These are phyloP conservation scores for Blastobotrys raffinosifermentans DNA, from an alignment of 1,139 yeast genomes.

Conservation along the genomic window DNA sequence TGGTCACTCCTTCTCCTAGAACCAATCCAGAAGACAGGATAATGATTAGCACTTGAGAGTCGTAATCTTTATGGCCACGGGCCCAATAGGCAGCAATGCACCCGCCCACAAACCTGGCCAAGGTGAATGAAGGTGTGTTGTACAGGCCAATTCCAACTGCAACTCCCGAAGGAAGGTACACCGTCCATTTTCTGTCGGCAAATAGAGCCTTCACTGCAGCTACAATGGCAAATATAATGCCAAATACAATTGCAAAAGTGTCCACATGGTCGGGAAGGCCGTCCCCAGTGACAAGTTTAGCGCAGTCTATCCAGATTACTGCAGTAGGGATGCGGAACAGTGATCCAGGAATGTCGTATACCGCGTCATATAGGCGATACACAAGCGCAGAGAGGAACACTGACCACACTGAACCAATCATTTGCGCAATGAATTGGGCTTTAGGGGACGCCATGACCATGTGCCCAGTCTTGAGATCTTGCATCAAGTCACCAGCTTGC, in stretches of 20 bases:
- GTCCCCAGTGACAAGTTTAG: conserved; percentile 84
- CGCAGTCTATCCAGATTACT: conserved; percentile 93
- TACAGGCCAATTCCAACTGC: conserved; percentile 97
- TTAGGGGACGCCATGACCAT: conserved; percentile 85
- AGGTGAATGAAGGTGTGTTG: conserved; percentile 86
- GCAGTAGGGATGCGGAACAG: conserved; percentile 90
- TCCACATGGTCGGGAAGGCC: conserved; percentile 80
- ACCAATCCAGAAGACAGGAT: conserved; percentile 90
- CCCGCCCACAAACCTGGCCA: conserved; percentile 91
- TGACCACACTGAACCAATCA: conserved; percentile 82
- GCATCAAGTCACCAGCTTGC: conserved; percentile 98
- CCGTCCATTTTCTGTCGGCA: conserved; percentile 38
- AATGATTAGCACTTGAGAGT: conserved; percentile 60
- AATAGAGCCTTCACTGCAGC: conserved; percentile 43
- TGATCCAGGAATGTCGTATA: conserved; percentile 78
- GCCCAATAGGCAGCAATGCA: conserved; percentile 42
- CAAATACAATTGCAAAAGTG: conserved; percentile 60
- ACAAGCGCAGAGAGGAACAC: conserved; percentile 71
- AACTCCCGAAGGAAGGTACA: conserved; percentile 83
- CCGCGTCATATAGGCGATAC: conserved; percentile 73
- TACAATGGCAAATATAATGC: conserved; percentile 59
- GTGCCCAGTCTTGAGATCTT: conserved; percentile 93
- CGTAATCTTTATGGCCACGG: conserved; percentile 29
- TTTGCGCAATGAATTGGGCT: conserved; percentile 87
- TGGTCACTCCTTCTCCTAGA: conserved; percentile 86